Conservation (phyloP, 805 yeast species). For the Wickerhamiella bombiphila region DNA sequence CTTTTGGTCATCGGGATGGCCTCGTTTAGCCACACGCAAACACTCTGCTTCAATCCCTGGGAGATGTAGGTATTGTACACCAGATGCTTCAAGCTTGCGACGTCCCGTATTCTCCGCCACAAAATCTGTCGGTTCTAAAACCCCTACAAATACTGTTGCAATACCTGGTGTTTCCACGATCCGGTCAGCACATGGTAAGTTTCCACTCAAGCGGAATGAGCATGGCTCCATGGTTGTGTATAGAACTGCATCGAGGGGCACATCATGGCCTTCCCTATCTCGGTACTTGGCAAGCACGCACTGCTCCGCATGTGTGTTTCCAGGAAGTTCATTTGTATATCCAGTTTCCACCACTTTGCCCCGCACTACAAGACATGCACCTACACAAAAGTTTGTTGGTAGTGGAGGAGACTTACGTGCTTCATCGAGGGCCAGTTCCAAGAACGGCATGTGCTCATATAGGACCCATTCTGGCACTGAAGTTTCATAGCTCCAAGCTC, state of each 20-base stretch:
- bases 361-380: conserved; percentile 64
- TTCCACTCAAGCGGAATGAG: conserved; percentile 75
- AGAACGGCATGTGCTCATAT: conserved; percentile 39
- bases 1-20: conserved; percentile 30
- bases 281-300: conserved; percentile 73
- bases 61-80: conserved; percentile 60
- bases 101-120: conserved; percentile 62
- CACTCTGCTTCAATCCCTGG: conserved; percentile 71
- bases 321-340: conserved; percentile 77
- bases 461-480: conserved; percentile 75
- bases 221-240: conserved; percentile 99
- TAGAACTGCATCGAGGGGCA: conserved; percentile 66
- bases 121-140: conserved; percentile 78
- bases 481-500: conserved; percentile 57
- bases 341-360: conserved; percentile 60
- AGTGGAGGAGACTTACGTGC: conserved; percentile 74
- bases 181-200: conserved; percentile 74
- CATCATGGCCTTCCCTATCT: conserved; percentile 22
- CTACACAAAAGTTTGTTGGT: conserved; percentile 84
- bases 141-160: conserved; percentile 77
- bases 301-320: conserved; percentile 96
- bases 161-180: conserved; percentile 42
- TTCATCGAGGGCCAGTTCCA: conserved; percentile 63
- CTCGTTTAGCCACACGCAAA: conserved; percentile 54
- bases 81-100: conserved; percentile 36